phyloP scores from a whole-genome alignment of 2,329 filamentous ascomycete species.

The Penicillium sp. region DNA sequence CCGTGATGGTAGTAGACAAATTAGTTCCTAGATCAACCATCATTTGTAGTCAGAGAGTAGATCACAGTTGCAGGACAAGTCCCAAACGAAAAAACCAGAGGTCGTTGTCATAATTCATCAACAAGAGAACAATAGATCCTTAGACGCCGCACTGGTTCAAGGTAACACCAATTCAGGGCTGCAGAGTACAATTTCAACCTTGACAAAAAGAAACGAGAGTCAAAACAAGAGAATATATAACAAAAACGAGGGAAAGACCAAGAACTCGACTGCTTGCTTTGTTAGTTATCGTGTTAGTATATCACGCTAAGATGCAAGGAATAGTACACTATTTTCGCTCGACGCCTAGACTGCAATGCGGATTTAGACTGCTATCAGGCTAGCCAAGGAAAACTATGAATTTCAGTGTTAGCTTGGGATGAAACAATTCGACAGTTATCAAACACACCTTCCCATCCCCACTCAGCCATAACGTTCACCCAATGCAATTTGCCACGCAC shows the following conservation, averaged over 20 bases:
- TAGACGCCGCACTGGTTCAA: conserved; percentile 1
- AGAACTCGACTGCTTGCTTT: neutral
- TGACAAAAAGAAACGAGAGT: neutral
- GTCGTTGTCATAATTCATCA: conserved; percentile 3
- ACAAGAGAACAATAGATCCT: neutral
- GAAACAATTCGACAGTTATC: no score
- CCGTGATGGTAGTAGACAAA: neutral
- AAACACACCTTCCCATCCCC: conserved; percentile 66
- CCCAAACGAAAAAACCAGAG: neutral
- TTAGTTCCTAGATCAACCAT: conserved; percentile 2
- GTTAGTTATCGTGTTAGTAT: conserved; percentile 12
- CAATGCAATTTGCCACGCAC: conserved; percentile 67
- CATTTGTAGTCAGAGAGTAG: neutral
- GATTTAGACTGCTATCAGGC: neutral
- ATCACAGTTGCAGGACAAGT: neutral
- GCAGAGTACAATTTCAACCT: neutral
- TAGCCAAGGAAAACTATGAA: conserved; percentile 18
- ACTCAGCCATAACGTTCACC: conserved; percentile 69
- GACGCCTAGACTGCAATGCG: neutral
- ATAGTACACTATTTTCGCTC: neutral
- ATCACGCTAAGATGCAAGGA: neutral
- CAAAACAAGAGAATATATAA: neutral
- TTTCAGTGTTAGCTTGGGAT: neutral
- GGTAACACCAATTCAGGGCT: neutral
- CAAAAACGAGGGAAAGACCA: neutral